These are phyloP conservation scores for Calonectria pseudoreteaudii DNA, from an alignment of 2,329 filamentous ascomycete genomes.

Conservation along the genomic window DNA sequence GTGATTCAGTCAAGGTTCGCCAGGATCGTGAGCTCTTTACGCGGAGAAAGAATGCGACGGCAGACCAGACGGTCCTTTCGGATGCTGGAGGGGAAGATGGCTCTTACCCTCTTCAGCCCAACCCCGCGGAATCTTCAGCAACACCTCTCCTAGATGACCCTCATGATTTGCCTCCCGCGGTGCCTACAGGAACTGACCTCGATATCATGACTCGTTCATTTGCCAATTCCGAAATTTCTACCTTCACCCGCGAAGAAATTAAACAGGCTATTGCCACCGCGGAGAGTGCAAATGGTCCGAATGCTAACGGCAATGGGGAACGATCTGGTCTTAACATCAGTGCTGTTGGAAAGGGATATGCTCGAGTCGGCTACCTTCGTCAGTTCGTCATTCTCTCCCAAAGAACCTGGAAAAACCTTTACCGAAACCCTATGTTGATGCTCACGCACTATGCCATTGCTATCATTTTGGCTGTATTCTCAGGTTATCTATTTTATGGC, in stretches of 20 bases:
- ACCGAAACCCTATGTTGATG: conserved; percentile 98
- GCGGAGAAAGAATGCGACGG: conserved; percentile 72
- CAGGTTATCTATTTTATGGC: conserved; percentile 95
- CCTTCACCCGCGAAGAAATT: conserved; percentile 82
- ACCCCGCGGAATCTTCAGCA: conserved; percentile 57
- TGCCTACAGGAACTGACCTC: conserved; percentile 78
- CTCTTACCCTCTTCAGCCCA: conserved; percentile 64
- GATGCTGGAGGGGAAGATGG: conserved; percentile 65
- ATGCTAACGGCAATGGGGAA: conserved; percentile 64
- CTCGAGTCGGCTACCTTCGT: conserved; percentile 79
- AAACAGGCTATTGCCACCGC: conserved; percentile 74
- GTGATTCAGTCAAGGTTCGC: conserved; percentile 83
- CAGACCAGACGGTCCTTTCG: conserved; percentile 72
- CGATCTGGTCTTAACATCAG: conserved; percentile 64
- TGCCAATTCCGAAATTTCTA: conserved; percentile 80
- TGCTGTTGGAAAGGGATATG: conserved; percentile 82
- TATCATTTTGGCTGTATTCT: conserved; percentile 92
- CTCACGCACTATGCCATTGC: conserved; percentile 98
- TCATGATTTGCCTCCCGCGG: conserved; percentile 71
- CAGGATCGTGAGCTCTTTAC: conserved; percentile 94
- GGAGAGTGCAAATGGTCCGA: conserved; percentile 73
- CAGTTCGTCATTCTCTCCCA: conserved; percentile 92
- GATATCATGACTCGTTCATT: conserved; percentile 85
- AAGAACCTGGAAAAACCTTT: conserved; percentile 96
- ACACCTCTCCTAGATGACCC: conserved; percentile 77